These are phyloP conservation scores for Phialemoniopsis sp. DNA, from an alignment of 2,329 filamentous ascomycete genomes.

Conservation along the genomic window DNA sequence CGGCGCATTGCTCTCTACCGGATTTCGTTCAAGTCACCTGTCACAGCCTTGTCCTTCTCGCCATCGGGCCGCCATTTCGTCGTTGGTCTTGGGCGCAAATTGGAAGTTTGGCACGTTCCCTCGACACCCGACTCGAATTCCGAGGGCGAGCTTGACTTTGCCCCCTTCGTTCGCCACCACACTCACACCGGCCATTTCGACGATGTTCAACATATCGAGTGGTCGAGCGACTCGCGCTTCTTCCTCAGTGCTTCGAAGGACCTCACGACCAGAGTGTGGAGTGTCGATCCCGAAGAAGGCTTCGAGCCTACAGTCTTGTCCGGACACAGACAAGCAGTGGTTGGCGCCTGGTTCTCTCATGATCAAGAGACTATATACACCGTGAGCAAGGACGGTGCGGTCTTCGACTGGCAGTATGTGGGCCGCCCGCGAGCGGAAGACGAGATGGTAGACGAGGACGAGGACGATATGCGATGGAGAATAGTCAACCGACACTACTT, in stretches of 20 bases:
- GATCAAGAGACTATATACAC: conserved; percentile 96
- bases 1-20: conserved; percentile 86
- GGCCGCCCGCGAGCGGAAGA: conserved; percentile 52
- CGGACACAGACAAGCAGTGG: conserved; percentile 84
- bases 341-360: conserved; percentile 95
- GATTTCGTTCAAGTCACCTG: conserved; percentile 85
- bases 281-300: conserved; percentile 77
- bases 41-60: conserved; percentile 84
- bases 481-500: conserved; percentile 92
- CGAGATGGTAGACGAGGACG: conserved; percentile 55
- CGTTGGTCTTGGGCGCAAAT: conserved; percentile 78
- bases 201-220: conserved; percentile 78
- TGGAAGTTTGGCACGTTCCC: conserved; percentile 96
- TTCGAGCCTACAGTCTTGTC: conserved; percentile 87
- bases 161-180: conserved; percentile 86
- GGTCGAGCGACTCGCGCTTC: conserved; percentile 95
- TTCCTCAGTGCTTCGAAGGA: conserved; percentile 91
- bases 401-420: conserved; percentile 90
- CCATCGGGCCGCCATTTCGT: conserved; percentile 89
- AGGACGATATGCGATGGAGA: conserved; percentile 74
- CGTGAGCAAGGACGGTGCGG: conserved; percentile 92
- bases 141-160: conserved; percentile 86
- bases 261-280: conserved; percentile 92
- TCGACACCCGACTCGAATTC: conserved; percentile 77
- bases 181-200: conserved; percentile 89